phyloP scores from a whole-genome alignment of 2,329 filamentous ascomycete species.

The Blastomyces emzantsi region DNA sequence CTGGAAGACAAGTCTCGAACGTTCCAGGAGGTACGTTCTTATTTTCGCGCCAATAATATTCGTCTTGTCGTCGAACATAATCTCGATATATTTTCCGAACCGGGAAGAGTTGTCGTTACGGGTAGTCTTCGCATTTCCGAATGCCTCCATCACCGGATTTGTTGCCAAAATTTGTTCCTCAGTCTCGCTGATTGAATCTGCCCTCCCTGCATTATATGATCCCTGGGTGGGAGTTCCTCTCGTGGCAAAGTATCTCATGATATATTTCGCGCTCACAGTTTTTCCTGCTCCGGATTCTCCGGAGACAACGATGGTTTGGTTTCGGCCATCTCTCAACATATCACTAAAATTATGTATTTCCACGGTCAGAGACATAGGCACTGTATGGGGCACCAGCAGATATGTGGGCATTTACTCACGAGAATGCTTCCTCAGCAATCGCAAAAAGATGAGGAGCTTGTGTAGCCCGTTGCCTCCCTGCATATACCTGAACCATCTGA shows the following conservation, averaged over 20 bases:
- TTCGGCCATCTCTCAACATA: conserved; percentile 91
- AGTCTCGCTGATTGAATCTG: conserved; percentile 86
- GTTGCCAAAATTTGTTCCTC: conserved; percentile 98
- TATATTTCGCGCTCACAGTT: conserved; percentile 98
- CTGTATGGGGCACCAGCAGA: neutral
- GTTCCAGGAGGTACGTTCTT: conserved; percentile 87
- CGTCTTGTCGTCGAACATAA: conserved; percentile 92
- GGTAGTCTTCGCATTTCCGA: conserved; percentile 99
- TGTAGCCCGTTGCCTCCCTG: conserved; percentile 89
- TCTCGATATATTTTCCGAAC: conserved; percentile 99
- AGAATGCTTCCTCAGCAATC: conserved; percentile 97
- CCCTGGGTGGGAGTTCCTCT: conserved; percentile 86
- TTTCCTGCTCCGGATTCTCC: conserved; percentile 98
- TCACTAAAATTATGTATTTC: conserved; percentile 48
- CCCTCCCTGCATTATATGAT: conserved; percentile 62
- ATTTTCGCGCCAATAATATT: conserved; percentile 98
- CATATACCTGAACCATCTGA: conserved; percentile 99
- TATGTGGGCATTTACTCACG: conserved; percentile 47
- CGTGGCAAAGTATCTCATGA: conserved; percentile 99
- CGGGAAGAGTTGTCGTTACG: conserved; percentile 98
- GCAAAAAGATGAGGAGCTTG: conserved; percentile 97
- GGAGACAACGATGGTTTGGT: conserved; percentile 98
- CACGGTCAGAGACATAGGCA: conserved; percentile 9
- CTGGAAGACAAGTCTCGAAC: conserved; percentile 93
- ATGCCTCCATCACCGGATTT: conserved; percentile 99